phyloP scores from a whole-genome alignment of 2,329 filamentous ascomycete species.

The Talaromyces sp. region DNA sequence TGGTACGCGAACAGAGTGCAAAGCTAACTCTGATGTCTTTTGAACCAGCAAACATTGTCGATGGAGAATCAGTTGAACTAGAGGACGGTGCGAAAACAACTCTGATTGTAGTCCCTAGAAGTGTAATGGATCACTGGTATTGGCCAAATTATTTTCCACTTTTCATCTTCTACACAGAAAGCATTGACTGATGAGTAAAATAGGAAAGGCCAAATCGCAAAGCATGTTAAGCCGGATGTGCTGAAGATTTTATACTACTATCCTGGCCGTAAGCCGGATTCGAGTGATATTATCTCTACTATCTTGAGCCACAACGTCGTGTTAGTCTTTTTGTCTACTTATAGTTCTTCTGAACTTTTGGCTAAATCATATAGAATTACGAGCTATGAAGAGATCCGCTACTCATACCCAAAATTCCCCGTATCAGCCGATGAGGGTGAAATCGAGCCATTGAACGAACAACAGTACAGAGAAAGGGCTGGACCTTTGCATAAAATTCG shows the following conservation, averaged over 20 bases:
- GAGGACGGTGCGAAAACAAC: slow-evolving; percentile 23
- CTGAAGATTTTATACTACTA: slow-evolving; percentile 23
- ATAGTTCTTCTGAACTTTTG: too few relatives aligned
- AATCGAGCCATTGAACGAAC: slow-evolving; percentile 19
- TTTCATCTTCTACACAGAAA: background rate
- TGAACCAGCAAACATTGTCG: slow-evolving; percentile 29
- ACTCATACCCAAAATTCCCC: slow-evolving; percentile 24
- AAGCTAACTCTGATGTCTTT: background rate
- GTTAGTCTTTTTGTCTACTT: too few relatives aligned
- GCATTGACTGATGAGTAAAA: background rate
- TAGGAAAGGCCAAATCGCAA: slow-evolving; percentile 19
- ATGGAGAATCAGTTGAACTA: slow-evolving; percentile 20
- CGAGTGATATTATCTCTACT: slow-evolving; percentile 15
- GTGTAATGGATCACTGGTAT: slow-evolving; percentile 31
- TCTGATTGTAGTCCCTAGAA: slow-evolving; percentile 31
- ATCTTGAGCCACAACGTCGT: slow-evolving; percentile 14
- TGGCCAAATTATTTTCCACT: background rate
- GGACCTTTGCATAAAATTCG: slow-evolving; percentile 30
- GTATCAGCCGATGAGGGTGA: slow-evolving; percentile 15
- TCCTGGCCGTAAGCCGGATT: slow-evolving; percentile 14
- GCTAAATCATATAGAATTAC: slow-evolving; percentile 31
- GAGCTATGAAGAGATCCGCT: slow-evolving; percentile 31
- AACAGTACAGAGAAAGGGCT: slow-evolving; percentile 16
- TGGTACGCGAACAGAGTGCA: background rate
- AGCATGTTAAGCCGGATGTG: slow-evolving; percentile 22